phyloP scores from a whole-genome alignment of 1,284 basidiomycete genomes.

The Golubevia pallescens region DNA sequence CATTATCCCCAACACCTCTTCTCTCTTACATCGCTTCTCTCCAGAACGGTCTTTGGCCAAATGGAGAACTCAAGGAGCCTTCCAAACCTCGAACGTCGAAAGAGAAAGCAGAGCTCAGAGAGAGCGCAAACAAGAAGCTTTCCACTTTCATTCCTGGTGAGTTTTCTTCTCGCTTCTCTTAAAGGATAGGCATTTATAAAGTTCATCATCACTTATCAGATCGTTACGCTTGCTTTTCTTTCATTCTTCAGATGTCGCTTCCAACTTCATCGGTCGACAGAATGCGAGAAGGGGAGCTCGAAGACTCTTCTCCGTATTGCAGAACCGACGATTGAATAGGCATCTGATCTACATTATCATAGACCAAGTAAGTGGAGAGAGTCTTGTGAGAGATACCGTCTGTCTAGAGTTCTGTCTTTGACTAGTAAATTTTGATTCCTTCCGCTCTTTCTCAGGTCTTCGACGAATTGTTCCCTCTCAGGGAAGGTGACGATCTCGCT shows the following conservation, averaged over 20 bases:
- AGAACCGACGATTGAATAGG: slow-evolving; percentile 86
- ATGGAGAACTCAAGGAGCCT: slow-evolving; percentile 74
- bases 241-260: slow-evolving; percentile 77
- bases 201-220: neutral
- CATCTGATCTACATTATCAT: slow-evolving; percentile 84
- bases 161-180: slow-evolving; percentile 26
- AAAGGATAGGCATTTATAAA: neutral
- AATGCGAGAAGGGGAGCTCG: slow-evolving; percentile 90
- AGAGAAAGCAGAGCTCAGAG: slow-evolving; percentile 78
- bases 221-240: neutral
- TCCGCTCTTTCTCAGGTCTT: no score
- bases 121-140: slow-evolving; percentile 85
- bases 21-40: slow-evolving; percentile 72
- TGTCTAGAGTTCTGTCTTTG: no score
- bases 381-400: no score
- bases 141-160: slow-evolving; percentile 86
- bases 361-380: slow-evolving; percentile 74
- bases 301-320: slow-evolving; percentile 86
- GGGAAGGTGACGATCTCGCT: no score
- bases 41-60: slow-evolving; percentile 80
- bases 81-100: slow-evolving; percentile 74
- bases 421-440: no score
- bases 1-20: slow-evolving; percentile 62
- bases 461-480: no score
- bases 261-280: slow-evolving; percentile 92